These are phyloP conservation scores for Niveomyces coronatus DNA, from an alignment of 2,329 filamentous ascomycete species.

Conservation along the genomic window DNA sequence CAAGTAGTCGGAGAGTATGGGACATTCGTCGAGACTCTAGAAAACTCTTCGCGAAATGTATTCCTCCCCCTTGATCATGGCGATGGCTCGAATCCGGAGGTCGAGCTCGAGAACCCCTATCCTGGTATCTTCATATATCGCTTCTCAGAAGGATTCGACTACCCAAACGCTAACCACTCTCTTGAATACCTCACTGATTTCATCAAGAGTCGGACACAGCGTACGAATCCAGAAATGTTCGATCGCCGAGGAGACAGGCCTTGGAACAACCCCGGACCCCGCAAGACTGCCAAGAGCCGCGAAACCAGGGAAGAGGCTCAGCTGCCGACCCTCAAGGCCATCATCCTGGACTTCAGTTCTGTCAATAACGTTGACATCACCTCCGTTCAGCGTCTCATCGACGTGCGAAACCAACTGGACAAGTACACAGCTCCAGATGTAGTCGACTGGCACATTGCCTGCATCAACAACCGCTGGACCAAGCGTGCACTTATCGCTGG, in stretches of 20 bases:
- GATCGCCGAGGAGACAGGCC: constrained; percentile 64
- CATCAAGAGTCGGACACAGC: constrained; percentile 61
- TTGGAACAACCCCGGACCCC: constrained; percentile 86
- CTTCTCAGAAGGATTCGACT: constrained; percentile 46
- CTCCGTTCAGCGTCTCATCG: constrained; percentile 83
- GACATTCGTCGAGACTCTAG: constrained; percentile 30
- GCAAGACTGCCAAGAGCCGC: constrained; percentile 32
- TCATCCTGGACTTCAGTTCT: constrained; percentile 87
- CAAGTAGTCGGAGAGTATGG: constrained; percentile 39
- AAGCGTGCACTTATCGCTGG: constrained; percentile 80
- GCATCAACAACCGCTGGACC: constrained; percentile 88
- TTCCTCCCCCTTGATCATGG: constrained; percentile 39
- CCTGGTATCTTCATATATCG: constrained; percentile 47
- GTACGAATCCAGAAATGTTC: constrained; percentile 62
- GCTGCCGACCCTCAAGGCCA: constrained; percentile 67
- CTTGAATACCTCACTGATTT: constrained; percentile 42
- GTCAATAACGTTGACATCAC: constrained; percentile 94
- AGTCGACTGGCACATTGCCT: constrained; percentile 95
- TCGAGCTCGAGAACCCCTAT: constrained; percentile 35
- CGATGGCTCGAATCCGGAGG: constrained; percentile 40
- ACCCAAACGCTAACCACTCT: constrained; percentile 41
- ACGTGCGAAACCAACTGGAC: constrained; percentile 89
- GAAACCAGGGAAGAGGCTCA: constrained; percentile 27
- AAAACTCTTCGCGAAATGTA: constrained; percentile 25
- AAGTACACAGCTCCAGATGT: constrained; percentile 67